Conservation (phyloP, 768 basidiomycete species). For the Pleurotus pulmonarius region DNA sequence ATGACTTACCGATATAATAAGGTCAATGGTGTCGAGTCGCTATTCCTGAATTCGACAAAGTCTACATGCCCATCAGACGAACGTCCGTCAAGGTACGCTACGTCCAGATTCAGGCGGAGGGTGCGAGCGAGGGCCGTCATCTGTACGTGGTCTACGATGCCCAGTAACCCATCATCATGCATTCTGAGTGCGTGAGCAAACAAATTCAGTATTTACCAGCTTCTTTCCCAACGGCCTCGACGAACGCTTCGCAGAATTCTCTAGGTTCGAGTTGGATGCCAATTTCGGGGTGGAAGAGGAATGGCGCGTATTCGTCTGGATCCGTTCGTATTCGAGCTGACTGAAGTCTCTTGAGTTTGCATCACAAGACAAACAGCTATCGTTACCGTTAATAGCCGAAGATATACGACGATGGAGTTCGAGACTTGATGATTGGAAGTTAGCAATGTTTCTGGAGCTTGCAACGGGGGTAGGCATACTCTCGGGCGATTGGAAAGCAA, state of each 20-base stretch:
- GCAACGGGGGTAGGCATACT: slow-evolving; percentile 26
- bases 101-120: slow-evolving; percentile 59
- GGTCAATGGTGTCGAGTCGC: slow-evolving; percentile 51
- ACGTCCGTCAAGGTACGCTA: slow-evolving; percentile 81
- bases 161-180: neutral
- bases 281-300: slow-evolving; percentile 78
- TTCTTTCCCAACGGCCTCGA: slow-evolving; percentile 76
- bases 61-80: slow-evolving; percentile 48
- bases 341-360: slow-evolving; percentile 13
- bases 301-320: slow-evolving; percentile 57
- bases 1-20: slow-evolving; percentile 66
- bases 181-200: too few species aligned
- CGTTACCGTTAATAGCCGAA: slow-evolving; percentile 70
- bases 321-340: slow-evolving; percentile 76
- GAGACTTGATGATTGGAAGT: slow-evolving; percentile 36
- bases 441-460: neutral
- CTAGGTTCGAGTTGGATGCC: slow-evolving; percentile 50
- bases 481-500: slow-evolving; percentile 54
- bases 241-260: slow-evolving; percentile 73
- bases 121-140: slow-evolving; percentile 74
- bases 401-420: slow-evolving; percentile 73
- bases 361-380: neutral
- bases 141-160: slow-evolving; percentile 69
- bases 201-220: slow-evolving; percentile 57
- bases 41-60: slow-evolving; percentile 57